Evolutionary conservation across 441 rosid species (phyloP).

Genomic region (Populus hybrid): DNA sequence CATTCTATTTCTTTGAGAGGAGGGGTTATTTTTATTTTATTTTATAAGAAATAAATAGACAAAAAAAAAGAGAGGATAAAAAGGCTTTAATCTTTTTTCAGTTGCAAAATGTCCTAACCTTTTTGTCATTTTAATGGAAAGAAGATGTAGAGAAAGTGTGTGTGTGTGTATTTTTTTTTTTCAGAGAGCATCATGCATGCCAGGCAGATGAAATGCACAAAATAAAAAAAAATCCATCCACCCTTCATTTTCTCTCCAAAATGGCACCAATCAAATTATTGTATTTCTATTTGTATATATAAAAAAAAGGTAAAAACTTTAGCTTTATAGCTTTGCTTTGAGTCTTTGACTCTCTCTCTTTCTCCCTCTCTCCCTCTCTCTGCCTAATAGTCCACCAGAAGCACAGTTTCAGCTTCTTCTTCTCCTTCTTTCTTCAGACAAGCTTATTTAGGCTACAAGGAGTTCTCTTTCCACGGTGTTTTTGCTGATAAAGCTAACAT

Average conservation of each 20-base stretch:
- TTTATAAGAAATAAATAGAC: no score
- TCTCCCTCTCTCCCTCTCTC: conserved; percentile 12
- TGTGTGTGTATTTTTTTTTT: no score
- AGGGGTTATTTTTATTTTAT: background rate
- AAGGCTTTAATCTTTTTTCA: background rate
- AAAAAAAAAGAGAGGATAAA: no score
- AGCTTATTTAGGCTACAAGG: background rate
- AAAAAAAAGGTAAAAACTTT: conserved; percentile 2
- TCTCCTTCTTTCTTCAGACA: conserved; percentile 15
- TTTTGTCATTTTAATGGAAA: background rate
- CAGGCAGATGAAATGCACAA: background rate
- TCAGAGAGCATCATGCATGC: background rate
- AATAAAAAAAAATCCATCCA: background rate
- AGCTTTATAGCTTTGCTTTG: conserved; percentile 26
- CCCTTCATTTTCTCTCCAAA: background rate
- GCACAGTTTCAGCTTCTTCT: conserved; percentile 18
- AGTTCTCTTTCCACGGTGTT: conserved; percentile 15
- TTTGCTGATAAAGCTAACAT: conserved; percentile 16
- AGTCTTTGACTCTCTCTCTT: conserved; percentile 14
- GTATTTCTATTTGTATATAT: background rate
- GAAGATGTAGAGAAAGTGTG: background rate
- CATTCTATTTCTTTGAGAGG: background rate
- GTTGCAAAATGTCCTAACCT: background rate
- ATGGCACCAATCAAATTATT: background rate
- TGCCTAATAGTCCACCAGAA: conserved; percentile 27